Conservation (phyloP, 805 yeast species). For the Clavispora fructus region DNA sequence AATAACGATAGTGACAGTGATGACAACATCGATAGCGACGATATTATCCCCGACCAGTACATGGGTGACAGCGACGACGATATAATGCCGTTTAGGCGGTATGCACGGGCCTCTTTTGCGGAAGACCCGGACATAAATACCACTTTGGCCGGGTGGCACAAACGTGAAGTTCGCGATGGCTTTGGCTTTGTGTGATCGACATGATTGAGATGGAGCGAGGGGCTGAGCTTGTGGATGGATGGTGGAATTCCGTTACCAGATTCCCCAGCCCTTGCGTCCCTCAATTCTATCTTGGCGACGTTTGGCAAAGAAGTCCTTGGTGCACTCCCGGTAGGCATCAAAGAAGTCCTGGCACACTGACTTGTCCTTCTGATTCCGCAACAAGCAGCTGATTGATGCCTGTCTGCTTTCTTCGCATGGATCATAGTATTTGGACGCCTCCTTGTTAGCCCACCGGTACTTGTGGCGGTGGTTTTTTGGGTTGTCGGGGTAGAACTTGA, state of each 20-base stretch:
- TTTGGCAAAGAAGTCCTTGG: conserved; percentile 33
- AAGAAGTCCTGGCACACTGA: conserved; percentile 71
- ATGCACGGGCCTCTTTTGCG: neutral
- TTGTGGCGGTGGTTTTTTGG: conserved; percentile 72
- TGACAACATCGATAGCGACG: neutral
- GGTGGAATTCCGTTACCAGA: conserved; percentile 18
- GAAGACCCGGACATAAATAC: neutral
- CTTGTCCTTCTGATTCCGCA: conserved; percentile 64
- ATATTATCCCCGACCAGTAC: neutral
- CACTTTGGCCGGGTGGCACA: neutral
- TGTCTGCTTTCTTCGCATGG: conserved; percentile 89
- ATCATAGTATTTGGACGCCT: conserved; percentile 79
- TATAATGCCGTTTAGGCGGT: neutral
- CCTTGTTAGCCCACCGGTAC: conserved; percentile 66
- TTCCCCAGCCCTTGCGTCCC: conserved; percentile 42
- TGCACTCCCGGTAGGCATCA: conserved; percentile 87
- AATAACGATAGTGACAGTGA: neutral
- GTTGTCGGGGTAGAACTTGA: conserved; percentile 79
- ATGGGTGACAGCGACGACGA: conserved; percentile 1
- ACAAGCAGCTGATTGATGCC: conserved; percentile 82
- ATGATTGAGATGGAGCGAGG: neutral
- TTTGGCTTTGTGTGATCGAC: neutral
- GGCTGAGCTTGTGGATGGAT: too few relatives aligned
- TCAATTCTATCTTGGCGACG: conserved; percentile 29
- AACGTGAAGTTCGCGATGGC: neutral